phyloP scores from a whole-genome alignment of 1,284 basidiomycete species.

The Irpex sp. region DNA sequence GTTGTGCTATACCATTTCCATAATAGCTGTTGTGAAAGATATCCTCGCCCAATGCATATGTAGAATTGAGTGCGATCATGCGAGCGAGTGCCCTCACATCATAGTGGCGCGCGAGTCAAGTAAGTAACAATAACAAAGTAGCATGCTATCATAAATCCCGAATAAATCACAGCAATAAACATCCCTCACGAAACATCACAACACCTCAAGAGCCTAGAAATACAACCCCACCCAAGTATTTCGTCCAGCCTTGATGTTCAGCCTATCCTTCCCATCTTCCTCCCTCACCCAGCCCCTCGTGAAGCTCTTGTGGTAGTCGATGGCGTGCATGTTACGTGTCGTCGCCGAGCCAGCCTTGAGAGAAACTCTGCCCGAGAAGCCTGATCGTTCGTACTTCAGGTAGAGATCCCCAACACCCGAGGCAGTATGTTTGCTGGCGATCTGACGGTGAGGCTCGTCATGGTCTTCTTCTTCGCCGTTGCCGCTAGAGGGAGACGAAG shows the following conservation, averaged over 20 bases:
- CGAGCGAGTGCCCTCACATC: too few species aligned
- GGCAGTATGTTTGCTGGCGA: conserved; percentile 41
- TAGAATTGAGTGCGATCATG: too few species aligned
- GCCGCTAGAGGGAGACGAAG: too few species aligned
- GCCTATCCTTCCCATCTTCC: conserved; percentile 39
- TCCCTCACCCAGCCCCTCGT: conserved; percentile 45
- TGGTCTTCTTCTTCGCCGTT: background rate
- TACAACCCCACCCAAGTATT: conserved; percentile 50
- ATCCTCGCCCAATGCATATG: too few species aligned
- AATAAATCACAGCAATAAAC: too few species aligned
- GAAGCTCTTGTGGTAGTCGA: conserved; percentile 18
- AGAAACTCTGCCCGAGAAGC: conserved; percentile 44
- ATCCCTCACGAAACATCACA: too few species aligned
- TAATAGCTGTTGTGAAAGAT: too few species aligned
- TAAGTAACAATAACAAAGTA: too few species aligned
- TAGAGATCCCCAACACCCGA: conserved; percentile 45
- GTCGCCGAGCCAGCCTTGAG: conserved; percentile 40
- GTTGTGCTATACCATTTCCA: too few species aligned
- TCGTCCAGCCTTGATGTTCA: conserved; percentile 32
- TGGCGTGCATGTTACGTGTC: conserved; percentile 29
- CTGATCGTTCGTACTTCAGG: conserved; percentile 46
- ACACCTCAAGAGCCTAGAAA: conserved; percentile 25
- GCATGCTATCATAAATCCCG: too few species aligned
- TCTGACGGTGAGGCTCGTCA: conserved; percentile 35
- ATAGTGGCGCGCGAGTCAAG: too few species aligned